Evolutionary conservation across 208 protist species (phyloP).

Genomic region (Trypanosoma avium): DNA sequence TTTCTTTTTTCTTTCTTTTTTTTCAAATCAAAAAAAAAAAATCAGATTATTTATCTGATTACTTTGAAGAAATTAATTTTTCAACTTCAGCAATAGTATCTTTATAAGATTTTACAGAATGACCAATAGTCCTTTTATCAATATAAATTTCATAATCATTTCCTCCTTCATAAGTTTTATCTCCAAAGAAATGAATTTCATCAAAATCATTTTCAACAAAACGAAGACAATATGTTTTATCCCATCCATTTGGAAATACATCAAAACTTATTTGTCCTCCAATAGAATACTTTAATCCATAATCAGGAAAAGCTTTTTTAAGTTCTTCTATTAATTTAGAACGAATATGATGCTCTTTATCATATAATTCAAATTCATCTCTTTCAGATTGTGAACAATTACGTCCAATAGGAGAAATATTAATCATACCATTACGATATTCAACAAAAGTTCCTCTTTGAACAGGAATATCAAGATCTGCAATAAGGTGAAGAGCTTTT

Average conservation of each 20-base stretch:
- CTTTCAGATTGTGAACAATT: slow-evolving; percentile 98
- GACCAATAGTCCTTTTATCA: slow-evolving; percentile 88
- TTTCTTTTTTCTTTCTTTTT: no score
- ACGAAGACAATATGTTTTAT: slow-evolving; percentile 99
- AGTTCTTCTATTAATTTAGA: slow-evolving; percentile 93
- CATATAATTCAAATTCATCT: slow-evolving; percentile 97
- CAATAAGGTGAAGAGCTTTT: slow-evolving; percentile 92
- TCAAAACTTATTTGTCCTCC: slow-evolving; percentile 99
- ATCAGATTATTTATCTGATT: slow-evolving; percentile 19
- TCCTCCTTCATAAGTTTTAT: slow-evolving; percentile 98
- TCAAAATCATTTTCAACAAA: slow-evolving; percentile 95
- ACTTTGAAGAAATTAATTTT: slow-evolving; percentile 58
- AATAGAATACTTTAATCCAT: slow-evolving; percentile 96
- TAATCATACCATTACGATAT: slow-evolving; percentile 99
- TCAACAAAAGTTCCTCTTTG: slow-evolving; percentile 99
- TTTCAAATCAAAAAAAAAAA: slow-evolving; percentile 12
- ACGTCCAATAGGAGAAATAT: slow-evolving; percentile 99
- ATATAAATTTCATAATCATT: slow-evolving; percentile 99
- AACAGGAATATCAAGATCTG: slow-evolving; percentile 97
- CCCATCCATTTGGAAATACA: slow-evolving; percentile 99
- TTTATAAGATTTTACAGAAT: slow-evolving; percentile 94
- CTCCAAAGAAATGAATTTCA: slow-evolving; percentile 99
- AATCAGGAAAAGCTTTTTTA: slow-evolving; percentile 75
- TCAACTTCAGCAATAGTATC: slow-evolving; percentile 94
- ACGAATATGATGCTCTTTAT: slow-evolving; percentile 96